Evolutionary conservation across 1,284 basidiomycete genomes (phyloP), one percentile per base, ranked within the genome.

Genomic region (Cutaneotrichosporon sp.): DNA sequence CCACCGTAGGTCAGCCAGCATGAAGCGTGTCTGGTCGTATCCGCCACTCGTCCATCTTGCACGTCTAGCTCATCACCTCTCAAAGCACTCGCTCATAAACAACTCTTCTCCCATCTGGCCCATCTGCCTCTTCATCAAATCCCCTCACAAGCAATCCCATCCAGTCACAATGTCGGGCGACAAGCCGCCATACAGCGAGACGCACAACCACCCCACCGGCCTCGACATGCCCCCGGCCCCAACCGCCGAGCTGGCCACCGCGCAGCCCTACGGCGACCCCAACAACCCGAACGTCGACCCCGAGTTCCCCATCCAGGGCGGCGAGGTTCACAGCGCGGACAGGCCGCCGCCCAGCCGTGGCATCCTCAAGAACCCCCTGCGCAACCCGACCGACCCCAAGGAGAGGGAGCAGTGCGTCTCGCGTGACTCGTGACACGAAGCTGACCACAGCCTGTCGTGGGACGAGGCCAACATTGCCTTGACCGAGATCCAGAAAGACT

Each of bases 401-500:
- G 60, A 63, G 20, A 29, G 20, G 36, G 64, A 63, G 49, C 61
- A 63, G 61, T 66, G 45, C 57, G 64, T 62, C 34, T 14, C 18
- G 7, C 16, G 38, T n/a, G 54, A 47, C 7, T 5, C 24, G 14
- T 29, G 47, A n/a, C 47, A 16, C 11, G n/a, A 25, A 27, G 33
- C 54, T 58, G 34, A 58, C 56, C 8, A 5, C 67, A 86, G 85
- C 70, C 75, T 95, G 69, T 89, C 90, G 73, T 95, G 92, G 92
- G 92, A 95, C 73, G 92, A 95, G 75, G 89, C 87, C 76, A 95
- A 95, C 73, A 84, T 95, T 52, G 90, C 91, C 29, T 79, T 91
- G 71, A 95, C 92, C 0, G 92, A 95, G 79, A 87, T 92, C 68
- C 87, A 90, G 82, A 93, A 94, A 79, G 92, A 95, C 73, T 92